Conservation (phyloP, 2,329 filamentous ascomycete genomes). For the Simplicillium sp. region DNA sequence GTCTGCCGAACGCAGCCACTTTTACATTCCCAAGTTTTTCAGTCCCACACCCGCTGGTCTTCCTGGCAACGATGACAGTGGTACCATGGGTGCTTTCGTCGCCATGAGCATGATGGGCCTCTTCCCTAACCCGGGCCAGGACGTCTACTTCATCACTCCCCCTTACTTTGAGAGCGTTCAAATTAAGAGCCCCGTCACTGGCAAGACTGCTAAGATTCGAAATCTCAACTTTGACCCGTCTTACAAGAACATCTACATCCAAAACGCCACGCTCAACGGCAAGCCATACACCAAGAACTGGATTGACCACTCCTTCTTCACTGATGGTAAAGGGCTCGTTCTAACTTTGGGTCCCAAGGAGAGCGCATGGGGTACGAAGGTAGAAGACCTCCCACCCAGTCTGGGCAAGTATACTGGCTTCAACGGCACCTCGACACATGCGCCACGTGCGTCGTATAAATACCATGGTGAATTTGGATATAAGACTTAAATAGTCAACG, state of each 20-base stretch:
- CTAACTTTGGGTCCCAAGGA: conserved; percentile 50
- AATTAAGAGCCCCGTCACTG: conserved; percentile 46
- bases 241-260: conserved; percentile 53
- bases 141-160: conserved; percentile 62
- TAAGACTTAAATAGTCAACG: too few relatives aligned
- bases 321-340: conserved; percentile 54
- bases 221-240: conserved; percentile 52
- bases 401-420: conserved; percentile 27
- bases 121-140: conserved; percentile 58
- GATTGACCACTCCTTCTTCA: conserved; percentile 59
- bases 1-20: conserved; percentile 45
- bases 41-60: conserved; percentile 48
- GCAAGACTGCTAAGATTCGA: conserved; percentile 48
- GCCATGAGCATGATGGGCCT: conserved; percentile 61
- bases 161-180: conserved; percentile 56
- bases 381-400: conserved; percentile 55
- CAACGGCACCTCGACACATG: conserved; percentile 8
- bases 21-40: conserved; percentile 58
- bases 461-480: too few relatives aligned
- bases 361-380: conserved; percentile 53
- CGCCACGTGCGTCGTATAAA: too few relatives aligned
- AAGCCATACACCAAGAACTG: conserved; percentile 53
- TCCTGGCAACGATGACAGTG: conserved; percentile 62
- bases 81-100: conserved; percentile 60
- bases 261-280: conserved; percentile 55